phyloP scores from a whole-genome alignment of 768 basidiomycete species.

The Calocybe indica region DNA sequence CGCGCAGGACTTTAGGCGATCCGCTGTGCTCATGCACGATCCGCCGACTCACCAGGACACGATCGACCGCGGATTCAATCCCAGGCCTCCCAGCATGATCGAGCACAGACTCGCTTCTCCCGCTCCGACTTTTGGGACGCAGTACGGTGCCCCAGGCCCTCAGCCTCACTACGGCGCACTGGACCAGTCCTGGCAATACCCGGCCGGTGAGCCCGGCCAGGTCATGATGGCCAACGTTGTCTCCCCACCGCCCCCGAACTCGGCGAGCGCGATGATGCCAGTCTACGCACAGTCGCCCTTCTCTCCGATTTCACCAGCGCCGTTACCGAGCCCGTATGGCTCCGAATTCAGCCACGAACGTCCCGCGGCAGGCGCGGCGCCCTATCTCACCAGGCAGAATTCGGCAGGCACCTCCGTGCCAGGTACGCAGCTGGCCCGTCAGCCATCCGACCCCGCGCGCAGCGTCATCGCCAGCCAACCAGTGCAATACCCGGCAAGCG shows the following conservation, averaged over 20 bases:
- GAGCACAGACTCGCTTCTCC: slow-evolving; percentile 19
- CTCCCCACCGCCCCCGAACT: slow-evolving; percentile 31
- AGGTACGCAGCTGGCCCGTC: slow-evolving; percentile 5
- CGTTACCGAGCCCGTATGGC: slow-evolving; percentile 12
- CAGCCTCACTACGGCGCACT: slow-evolving; percentile 11
- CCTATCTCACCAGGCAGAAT: not conserved
- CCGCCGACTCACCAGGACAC: slow-evolving; percentile 36
- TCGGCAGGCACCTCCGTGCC: not conserved
- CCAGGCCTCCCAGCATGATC: slow-evolving; percentile 46
- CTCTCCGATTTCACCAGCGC: slow-evolving; percentile 19
- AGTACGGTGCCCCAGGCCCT: slow-evolving; percentile 22
- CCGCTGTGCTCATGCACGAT: slow-evolving; percentile 54
- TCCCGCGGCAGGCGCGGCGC: not conserved
- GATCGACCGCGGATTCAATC: slow-evolving; percentile 37
- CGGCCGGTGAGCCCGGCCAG: slow-evolving; percentile 20
- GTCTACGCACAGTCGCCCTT: slow-evolving; percentile 28
- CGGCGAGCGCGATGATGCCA: not conserved
- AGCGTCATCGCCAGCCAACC: slow-evolving; percentile 2
- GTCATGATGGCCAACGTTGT: slow-evolving; percentile 20
- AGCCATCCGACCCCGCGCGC: slow-evolving; percentile 18
- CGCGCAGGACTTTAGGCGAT: slow-evolving; percentile 55
- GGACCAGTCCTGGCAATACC: slow-evolving; percentile 15
- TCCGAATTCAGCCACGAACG: slow-evolving; percentile 11
- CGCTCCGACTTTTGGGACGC: slow-evolving; percentile 26
- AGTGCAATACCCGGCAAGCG: slow-evolving; percentile 19